Conservation (phyloP, 2,329 filamentous ascomycete species). For the Diplodia mutila region DNA sequence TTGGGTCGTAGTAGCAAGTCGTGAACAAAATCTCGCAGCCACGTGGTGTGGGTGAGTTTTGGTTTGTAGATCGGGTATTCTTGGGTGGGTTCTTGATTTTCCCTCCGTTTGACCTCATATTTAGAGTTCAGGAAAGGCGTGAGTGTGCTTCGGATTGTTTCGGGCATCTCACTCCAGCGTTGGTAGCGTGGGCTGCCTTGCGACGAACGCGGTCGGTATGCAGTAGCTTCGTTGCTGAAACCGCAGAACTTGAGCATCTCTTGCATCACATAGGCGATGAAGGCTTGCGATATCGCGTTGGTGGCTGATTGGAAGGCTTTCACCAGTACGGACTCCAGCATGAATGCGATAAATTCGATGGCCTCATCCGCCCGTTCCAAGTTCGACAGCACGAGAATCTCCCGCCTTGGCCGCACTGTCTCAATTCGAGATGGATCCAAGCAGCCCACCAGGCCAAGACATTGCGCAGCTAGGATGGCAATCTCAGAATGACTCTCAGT, state of each 20-base stretch:
- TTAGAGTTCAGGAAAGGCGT: slow-evolving; percentile 84
- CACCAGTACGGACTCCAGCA: slow-evolving; percentile 85
- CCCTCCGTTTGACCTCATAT: slow-evolving; percentile 64
- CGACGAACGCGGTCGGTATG: slow-evolving; percentile 54
- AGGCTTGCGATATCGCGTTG: slow-evolving; percentile 85
- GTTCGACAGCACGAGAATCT: slow-evolving; percentile 86
- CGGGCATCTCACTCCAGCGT: slow-evolving; percentile 79
- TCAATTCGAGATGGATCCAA: slow-evolving; percentile 91
- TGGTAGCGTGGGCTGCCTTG: slow-evolving; percentile 66
- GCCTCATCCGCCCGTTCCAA: slow-evolving; percentile 79
- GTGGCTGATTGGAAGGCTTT: slow-evolving; percentile 89
- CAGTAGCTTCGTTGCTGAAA: slow-evolving; percentile 62
- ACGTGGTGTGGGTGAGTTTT: slow-evolving; percentile 72
- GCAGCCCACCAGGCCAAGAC: slow-evolving; percentile 86
- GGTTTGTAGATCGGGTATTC: slow-evolving; percentile 77
- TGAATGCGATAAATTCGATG: slow-evolving; percentile 81
- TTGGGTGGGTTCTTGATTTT: slow-evolving; percentile 30
- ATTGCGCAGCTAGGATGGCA: slow-evolving; percentile 73
- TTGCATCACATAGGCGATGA: slow-evolving; percentile 93
- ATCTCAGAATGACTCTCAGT: slow-evolving; percentile 70
- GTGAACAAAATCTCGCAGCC: slow-evolving; percentile 79
- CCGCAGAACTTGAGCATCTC: slow-evolving; percentile 79
- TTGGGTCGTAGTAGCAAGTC: slow-evolving; percentile 81
- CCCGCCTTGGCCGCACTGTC: slow-evolving; percentile 72
- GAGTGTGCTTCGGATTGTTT: slow-evolving; percentile 77